phyloP scores from a whole-genome alignment of 805 yeast species.

The Starmerella riodocensis region DNA sequence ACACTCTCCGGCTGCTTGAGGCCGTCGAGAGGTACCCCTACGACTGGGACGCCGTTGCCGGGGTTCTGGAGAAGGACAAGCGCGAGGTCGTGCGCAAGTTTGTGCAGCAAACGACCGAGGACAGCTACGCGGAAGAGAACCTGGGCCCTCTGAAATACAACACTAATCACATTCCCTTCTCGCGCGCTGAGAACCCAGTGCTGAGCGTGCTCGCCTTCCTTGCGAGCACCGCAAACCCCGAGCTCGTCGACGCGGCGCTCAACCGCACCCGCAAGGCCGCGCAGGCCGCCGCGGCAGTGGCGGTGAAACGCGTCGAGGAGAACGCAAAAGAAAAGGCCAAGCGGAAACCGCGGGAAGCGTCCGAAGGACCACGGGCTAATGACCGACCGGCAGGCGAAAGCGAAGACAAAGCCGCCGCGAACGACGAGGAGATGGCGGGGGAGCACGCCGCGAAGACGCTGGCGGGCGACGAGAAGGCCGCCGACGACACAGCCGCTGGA shows the following conservation, averaged over 20 bases:
- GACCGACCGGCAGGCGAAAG: too few relatives aligned
- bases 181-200: conserved; percentile 83
- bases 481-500: too few relatives aligned
- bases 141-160: conserved; percentile 70
- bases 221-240: conserved; percentile 72
- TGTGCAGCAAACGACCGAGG: conserved; percentile 63
- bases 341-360: neutral
- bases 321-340: neutral
- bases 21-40: conserved; percentile 50
- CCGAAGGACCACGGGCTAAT: neutral
- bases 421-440: neutral
- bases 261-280: conserved; percentile 13
- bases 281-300: conserved; percentile 2
- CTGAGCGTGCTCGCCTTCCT: conserved; percentile 83
- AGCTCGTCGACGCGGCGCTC: conserved; percentile 74
- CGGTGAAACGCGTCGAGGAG: neutral
- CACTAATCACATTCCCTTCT: conserved; percentile 63
- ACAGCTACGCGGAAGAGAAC: conserved; percentile 43
- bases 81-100: conserved; percentile 73
- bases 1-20: conserved; percentile 45
- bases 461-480: too few relatives aligned
- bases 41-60: conserved; percentile 71
- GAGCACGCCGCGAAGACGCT: neutral
- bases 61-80: conserved; percentile 45
- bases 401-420: too few relatives aligned